Percentiles rank a stretch among this genome's conserved stretches.
Conservation (phyloP, 2,329 filamentous ascomycete genomes). For the Onygena corvina region DNA sequence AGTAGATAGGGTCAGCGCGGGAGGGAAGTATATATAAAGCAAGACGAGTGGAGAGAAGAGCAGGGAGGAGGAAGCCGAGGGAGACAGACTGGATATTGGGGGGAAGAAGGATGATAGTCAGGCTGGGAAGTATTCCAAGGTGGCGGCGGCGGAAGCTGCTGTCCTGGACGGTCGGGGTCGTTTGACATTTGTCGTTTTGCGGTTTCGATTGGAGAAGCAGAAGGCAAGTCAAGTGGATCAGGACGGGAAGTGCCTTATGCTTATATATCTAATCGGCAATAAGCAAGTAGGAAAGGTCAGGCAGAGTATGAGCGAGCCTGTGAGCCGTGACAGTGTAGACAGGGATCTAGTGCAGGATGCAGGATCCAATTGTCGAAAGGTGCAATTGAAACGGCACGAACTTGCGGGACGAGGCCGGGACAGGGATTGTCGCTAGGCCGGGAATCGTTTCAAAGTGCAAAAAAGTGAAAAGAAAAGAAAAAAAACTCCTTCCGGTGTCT, state of each 20-base stretch:
- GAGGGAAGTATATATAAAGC: slow-evolving; percentile 4
- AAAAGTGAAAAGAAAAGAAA: background rate
- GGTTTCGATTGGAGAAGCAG: slow-evolving; percentile 8
- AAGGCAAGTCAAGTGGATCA: slow-evolving; percentile 3
- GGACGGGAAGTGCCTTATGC: slow-evolving; percentile 6
- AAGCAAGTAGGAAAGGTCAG: slow-evolving; percentile 6
- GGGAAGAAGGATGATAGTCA: slow-evolving; percentile 26
- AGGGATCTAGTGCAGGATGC: slow-evolving; percentile 8
- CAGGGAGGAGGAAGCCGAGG: slow-evolving; percentile 8
- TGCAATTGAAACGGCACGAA: slow-evolving; percentile 8
- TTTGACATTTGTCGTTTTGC: slow-evolving; percentile 29
- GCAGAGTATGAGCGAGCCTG: background rate
- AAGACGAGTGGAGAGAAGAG: background rate
- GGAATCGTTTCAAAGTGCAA: slow-evolving; percentile 4
- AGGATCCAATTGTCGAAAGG: background rate
- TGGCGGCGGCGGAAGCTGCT: slow-evolving; percentile 31
- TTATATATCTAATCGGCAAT: slow-evolving; percentile 9
- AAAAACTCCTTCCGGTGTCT: background rate
- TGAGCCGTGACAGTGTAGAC: slow-evolving; percentile 7
- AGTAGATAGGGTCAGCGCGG: slow-evolving; percentile 3
- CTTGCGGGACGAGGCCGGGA: slow-evolving; percentile 14
- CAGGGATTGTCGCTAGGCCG: slow-evolving; percentile 8
- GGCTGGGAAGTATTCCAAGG: slow-evolving; percentile 31
- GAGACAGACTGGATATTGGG: slow-evolving; percentile 23
- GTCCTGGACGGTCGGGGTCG: slow-evolving; percentile 36